phyloP scores from a whole-genome alignment of 345 rosid species.

The Boechera retrofracta region DNA sequence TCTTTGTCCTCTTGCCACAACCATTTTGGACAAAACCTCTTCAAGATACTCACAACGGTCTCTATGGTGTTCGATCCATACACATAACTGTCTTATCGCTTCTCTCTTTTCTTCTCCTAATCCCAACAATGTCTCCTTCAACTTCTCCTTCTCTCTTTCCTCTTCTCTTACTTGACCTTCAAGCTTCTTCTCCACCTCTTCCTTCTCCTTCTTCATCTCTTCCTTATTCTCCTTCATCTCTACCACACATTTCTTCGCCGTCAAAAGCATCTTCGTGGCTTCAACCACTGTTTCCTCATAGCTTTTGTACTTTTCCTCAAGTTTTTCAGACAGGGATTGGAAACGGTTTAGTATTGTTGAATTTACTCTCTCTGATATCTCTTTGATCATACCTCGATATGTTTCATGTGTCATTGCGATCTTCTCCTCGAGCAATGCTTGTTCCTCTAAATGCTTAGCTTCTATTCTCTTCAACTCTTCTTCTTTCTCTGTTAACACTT shows the following conservation, averaged over 20 bases:
- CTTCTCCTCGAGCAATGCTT: slow-evolving; percentile 62
- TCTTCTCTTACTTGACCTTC: slow-evolving; percentile 54
- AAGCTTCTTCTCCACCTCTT: slow-evolving; percentile 49
- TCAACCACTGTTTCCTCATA: slow-evolving; percentile 51
- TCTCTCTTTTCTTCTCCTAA: slow-evolving; percentile 85
- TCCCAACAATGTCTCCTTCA: slow-evolving; percentile 50
- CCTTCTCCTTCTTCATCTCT: slow-evolving; percentile 44
- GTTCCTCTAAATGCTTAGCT: slow-evolving; percentile 68
- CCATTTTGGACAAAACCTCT: slow-evolving; percentile 40
- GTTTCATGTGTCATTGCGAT: slow-evolving; percentile 52
- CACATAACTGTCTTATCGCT: slow-evolving; percentile 83
- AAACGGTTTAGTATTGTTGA: slow-evolving; percentile 45
- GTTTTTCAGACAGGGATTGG: slow-evolving; percentile 49
- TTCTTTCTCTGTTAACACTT: slow-evolving; percentile 76
- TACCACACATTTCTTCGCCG: slow-evolving; percentile 54
- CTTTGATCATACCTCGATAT: slow-evolving; percentile 52
- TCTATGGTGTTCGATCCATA: slow-evolving; percentile 83
- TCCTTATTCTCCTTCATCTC: slow-evolving; percentile 51
- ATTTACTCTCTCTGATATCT: slow-evolving; percentile 52
- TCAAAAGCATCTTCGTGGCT: slow-evolving; percentile 51
- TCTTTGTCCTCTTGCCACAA: slow-evolving; percentile 42
- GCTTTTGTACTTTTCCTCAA: slow-evolving; percentile 50
- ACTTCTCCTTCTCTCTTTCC: slow-evolving; percentile 58
- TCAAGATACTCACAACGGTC: slow-evolving; percentile 53
- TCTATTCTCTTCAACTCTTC: slow-evolving; percentile 65